A percentile compares a stretch with the other conserved stretches of the same genome.
Conservation (phyloP, 164 flowering plant genomes). For the Brasenia schreberi region DNA sequence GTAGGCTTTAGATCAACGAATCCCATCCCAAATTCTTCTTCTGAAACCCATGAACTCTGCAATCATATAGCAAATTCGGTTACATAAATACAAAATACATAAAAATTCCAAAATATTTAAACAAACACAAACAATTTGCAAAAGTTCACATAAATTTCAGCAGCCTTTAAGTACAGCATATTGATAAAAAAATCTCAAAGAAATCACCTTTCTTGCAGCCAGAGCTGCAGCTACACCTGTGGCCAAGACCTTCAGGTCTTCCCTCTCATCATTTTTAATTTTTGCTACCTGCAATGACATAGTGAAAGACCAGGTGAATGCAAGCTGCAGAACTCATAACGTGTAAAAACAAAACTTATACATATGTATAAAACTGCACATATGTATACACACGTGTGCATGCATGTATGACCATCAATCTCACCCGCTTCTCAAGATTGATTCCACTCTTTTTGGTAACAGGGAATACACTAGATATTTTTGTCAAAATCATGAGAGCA, state of each 20-base stretch:
- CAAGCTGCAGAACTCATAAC: background rate
- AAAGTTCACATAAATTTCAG: too few species aligned
- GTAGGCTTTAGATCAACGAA: conserved; percentile 71
- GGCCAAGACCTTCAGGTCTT: conserved; percentile 97
- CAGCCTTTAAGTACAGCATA: too few species aligned
- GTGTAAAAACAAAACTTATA: background rate
- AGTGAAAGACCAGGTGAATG: background rate
- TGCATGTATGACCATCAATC: conserved; percentile 1
- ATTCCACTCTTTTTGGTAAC: conserved; percentile 93
- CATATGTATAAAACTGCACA: background rate
- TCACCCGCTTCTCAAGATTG: conserved; percentile 94
- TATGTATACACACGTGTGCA: background rate
- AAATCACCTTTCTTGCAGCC: conserved; percentile 77
- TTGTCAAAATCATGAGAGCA: conserved; percentile 83
- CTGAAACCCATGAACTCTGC: conserved; percentile 95
- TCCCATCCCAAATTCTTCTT: conserved; percentile 98
- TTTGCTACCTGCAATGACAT: conserved; percentile 56
- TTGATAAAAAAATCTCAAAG: background rate
- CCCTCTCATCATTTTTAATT: conserved; percentile 91
- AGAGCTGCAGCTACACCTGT: conserved; percentile 97
- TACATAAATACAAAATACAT: background rate
- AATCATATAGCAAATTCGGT: conserved; percentile 1
- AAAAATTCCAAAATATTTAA: background rate
- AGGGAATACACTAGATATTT: conserved; percentile 88
- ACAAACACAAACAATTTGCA: too few species aligned